A percentile compares a stretch with the other conserved stretches of the same genome.
phyloP scores from a whole-genome alignment of 192 early-diverging fungal genomes.

The Backusella parvicylindrica region DNA sequence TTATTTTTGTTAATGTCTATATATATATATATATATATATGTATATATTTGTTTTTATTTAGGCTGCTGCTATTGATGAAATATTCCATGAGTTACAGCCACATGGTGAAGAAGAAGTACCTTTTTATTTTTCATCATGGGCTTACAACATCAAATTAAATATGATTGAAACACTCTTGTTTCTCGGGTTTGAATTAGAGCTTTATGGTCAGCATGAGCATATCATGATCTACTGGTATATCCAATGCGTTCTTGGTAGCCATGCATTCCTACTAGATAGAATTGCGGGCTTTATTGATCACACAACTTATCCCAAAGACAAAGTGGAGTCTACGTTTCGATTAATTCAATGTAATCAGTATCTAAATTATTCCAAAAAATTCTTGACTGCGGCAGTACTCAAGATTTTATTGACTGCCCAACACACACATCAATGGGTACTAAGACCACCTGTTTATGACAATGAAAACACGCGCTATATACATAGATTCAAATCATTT shows the following conservation, averaged over 20 bases:
- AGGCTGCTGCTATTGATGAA: constrained; percentile 21
- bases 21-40: too few species aligned
- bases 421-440: constrained; percentile 28
- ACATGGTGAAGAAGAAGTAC: constrained; percentile 5
- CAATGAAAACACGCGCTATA: constrained; percentile 40
- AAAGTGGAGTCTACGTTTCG: background rate
- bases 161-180: constrained; percentile 50
- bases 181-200: constrained; percentile 66
- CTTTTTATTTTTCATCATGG: constrained; percentile 64
- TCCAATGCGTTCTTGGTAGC: constrained; percentile 8
- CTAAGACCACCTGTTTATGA: constrained; percentile 36
- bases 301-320: background rate
- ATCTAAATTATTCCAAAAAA: constrained; percentile 21
- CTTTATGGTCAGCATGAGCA: constrained; percentile 63
- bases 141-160: constrained; percentile 56
- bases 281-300: background rate
- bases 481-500: constrained; percentile 49
- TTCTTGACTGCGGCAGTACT: constrained; percentile 23
- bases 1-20: background rate
- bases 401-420: constrained; percentile 31
- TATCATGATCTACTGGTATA: constrained; percentile 57
- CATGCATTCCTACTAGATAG: background rate
- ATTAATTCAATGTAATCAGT: background rate
- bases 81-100: constrained; percentile 12
- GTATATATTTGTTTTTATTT: background rate